Evolutionary conservation across 2,329 filamentous ascomycete genomes (phyloP).

Genomic region (Tothia fuscella): DNA sequence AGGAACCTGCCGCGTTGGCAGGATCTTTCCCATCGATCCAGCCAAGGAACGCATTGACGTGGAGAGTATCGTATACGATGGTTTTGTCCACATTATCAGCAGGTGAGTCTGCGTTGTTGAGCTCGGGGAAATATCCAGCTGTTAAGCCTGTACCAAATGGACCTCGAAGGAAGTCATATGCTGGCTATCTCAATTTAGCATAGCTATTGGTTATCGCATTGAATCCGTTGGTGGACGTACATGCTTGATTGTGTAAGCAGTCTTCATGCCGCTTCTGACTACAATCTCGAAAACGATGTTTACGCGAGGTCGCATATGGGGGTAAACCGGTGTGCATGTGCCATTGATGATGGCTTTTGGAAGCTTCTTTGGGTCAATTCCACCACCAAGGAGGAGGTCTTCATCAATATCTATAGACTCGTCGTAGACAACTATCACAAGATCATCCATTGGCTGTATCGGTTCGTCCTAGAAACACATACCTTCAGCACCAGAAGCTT

Average conservation of each 20-base stretch:
- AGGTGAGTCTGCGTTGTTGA: slow-evolving; percentile 13
- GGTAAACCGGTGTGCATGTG: slow-evolving; percentile 17
- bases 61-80: slow-evolving; percentile 19
- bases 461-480: neutral
- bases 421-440: slow-evolving; percentile 15
- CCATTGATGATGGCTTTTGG: slow-evolving; percentile 14
- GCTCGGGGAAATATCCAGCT: slow-evolving; percentile 23
- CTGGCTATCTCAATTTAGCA: slow-evolving; percentile 11
- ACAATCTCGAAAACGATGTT: slow-evolving; percentile 21
- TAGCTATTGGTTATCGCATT: neutral
- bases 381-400: slow-evolving; percentile 16
- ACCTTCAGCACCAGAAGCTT: slow-evolving; percentile 18
- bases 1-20: slow-evolving; percentile 13
- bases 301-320: slow-evolving; percentile 18
- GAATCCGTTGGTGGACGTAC: neutral
- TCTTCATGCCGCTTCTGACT: slow-evolving; percentile 18
- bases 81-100: slow-evolving; percentile 12
- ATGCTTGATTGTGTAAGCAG: slow-evolving; percentile 22
- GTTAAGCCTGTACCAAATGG: slow-evolving; percentile 19
- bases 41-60: slow-evolving; percentile 19
- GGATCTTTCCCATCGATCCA: slow-evolving; percentile 17
- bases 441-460: neutral
- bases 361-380: slow-evolving; percentile 17
- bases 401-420: slow-evolving; percentile 18
- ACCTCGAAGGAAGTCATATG: slow-evolving; percentile 21